Percentiles rank a stretch among this genome's conserved stretches.
Conservation (phyloP, 257 asterid genomes). For the Solanum boliviense region DNA sequence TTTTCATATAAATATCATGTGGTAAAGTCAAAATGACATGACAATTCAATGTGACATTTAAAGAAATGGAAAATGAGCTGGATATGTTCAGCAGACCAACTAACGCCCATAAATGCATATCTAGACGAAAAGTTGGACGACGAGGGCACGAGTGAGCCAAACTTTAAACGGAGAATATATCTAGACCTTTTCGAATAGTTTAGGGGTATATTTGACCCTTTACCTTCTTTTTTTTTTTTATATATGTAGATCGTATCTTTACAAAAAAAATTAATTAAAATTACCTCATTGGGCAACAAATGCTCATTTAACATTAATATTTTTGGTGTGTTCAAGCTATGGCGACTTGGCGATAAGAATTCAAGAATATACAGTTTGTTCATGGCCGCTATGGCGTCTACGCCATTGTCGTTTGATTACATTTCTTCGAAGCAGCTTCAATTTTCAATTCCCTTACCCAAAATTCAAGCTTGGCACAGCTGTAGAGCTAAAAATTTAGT, state of each 20-base stretch:
- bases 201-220: too few relatives aligned
- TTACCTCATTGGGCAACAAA: background rate
- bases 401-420: slow-evolving; percentile 23
- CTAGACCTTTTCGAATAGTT: too few relatives aligned
- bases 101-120: too few relatives aligned
- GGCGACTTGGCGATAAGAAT: background rate
- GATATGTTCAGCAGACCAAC: too few relatives aligned
- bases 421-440: slow-evolving; percentile 15
- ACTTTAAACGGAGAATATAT: too few relatives aligned
- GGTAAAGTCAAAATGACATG: too few relatives aligned
- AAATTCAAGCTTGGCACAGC: slow-evolving; percentile 1
- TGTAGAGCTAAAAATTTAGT: slow-evolving; percentile 15
- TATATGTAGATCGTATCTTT: background rate
- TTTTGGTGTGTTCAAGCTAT: background rate
- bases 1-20: too few relatives aligned
- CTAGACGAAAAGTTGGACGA: too few relatives aligned
- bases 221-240: too few relatives aligned
- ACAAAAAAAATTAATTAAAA: background rate
- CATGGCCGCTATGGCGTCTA: slow-evolving; percentile 29
- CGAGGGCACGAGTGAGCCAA: too few relatives aligned
- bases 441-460: slow-evolving; percentile 6
- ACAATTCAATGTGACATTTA: too few relatives aligned
- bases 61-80: too few relatives aligned
- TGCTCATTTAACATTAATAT: background rate
- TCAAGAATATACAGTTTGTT: background rate